phyloP scores from a whole-genome alignment of 257 asterid species.

The Scutellaria minor region DNA sequence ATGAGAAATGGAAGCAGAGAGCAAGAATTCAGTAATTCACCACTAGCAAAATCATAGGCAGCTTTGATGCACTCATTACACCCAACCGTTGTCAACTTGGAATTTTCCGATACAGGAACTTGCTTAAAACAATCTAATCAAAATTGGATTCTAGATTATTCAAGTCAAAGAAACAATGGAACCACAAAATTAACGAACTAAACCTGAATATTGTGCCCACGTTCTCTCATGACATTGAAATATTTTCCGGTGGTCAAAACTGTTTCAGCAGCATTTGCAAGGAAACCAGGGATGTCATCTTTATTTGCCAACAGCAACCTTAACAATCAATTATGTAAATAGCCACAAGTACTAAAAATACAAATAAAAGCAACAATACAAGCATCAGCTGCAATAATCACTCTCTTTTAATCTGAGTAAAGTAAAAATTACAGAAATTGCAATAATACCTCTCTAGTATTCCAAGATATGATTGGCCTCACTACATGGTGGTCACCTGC shows the following conservation, averaged over 20 bases:
- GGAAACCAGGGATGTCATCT: constrained; percentile 92
- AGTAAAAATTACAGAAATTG: constrained; percentile 22
- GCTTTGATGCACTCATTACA: constrained; percentile 90
- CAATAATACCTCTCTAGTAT: constrained; percentile 83
- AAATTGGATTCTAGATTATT: constrained; percentile 37
- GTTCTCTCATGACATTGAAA: constrained; percentile 97
- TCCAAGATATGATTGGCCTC: constrained; percentile 89
- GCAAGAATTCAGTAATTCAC: constrained; percentile 66
- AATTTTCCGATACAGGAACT: constrained; percentile 88
- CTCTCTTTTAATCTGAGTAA: constrained; percentile 66
- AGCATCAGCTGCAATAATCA: constrained; percentile 41
- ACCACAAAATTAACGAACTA: constrained; percentile 26
- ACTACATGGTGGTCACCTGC: too few relatives aligned
- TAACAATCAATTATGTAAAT: constrained; percentile 12
- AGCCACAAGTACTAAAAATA: constrained; percentile 21
- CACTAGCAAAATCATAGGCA: constrained; percentile 97
- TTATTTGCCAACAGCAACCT: constrained; percentile 40
- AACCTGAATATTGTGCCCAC: constrained; percentile 94
- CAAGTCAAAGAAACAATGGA: constrained; percentile 30
- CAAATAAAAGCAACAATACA: constrained; percentile 17
- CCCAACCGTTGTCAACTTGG: constrained; percentile 77
- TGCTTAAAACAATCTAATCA: constrained; percentile 53
- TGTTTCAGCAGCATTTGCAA: constrained; percentile 93
- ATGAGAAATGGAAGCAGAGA: constrained; percentile 24
- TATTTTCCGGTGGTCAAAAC: constrained; percentile 95